Evolutionary conservation across 2,329 filamentous ascomycete species (phyloP).

Genomic region (Amylocarpus encephaloides): DNA sequence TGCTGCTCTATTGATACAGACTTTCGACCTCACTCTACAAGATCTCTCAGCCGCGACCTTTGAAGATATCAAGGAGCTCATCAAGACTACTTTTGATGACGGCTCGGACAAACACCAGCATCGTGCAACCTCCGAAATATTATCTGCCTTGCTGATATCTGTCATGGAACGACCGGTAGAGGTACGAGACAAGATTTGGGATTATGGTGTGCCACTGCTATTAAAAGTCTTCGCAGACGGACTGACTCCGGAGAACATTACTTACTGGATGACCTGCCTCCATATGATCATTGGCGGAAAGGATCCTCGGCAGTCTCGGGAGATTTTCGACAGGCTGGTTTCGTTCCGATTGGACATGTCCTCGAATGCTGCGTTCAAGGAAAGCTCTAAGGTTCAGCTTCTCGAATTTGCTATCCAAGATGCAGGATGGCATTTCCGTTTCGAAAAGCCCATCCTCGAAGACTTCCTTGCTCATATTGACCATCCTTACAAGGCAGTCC

Average conservation of each 20-base stretch:
- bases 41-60: conserved; percentile 72
- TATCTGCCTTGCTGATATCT: conserved; percentile 76
- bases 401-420: conserved; percentile 84
- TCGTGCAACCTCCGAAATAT: conserved; percentile 87
- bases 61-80: conserved; percentile 79
- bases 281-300: conserved; percentile 84
- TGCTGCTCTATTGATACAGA: conserved; percentile 78
- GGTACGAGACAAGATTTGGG: conserved; percentile 73
- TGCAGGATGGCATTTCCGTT: conserved; percentile 91
- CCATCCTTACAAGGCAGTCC: conserved; percentile 95
- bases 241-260: conserved; percentile 85
- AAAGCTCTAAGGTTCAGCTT: conserved; percentile 90
- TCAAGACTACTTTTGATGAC: conserved; percentile 74
- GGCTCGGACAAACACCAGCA: conserved; percentile 97
- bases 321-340: conserved; percentile 75
- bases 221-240: conserved; percentile 83
- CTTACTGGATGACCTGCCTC: conserved; percentile 92
- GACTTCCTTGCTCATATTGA: conserved; percentile 89
- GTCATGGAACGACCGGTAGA: conserved; percentile 71
- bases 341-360: conserved; percentile 87
- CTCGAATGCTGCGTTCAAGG: conserved; percentile 97
- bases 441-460: conserved; percentile 79
- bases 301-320: conserved; percentile 81
- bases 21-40: conserved; percentile 83
- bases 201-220: conserved; percentile 83